Evolutionary conservation across 2,329 filamentous ascomycete species (phyloP), one percentile per base, ranked within the genome.

Genomic region (Bimuria novae-zelandiae): DNA sequence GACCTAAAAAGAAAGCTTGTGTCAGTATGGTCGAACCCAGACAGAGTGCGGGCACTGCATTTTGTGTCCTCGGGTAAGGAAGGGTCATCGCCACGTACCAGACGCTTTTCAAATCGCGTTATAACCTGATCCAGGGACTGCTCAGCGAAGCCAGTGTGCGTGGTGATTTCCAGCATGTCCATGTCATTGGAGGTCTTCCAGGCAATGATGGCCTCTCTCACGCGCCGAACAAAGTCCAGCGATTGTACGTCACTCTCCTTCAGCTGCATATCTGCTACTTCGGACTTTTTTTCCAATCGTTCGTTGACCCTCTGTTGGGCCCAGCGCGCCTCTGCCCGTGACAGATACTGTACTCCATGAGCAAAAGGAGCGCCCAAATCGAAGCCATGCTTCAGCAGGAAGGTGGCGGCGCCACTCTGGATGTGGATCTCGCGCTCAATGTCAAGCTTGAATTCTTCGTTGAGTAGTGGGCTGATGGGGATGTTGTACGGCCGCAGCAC

Each of bases 401-500:
- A 89, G n/a, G 83, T 79, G 30, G 82, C 78, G 0, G 86, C 84
- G 49, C 81, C 79, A 56, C 80, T 84, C 59, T 84, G 82, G 54
- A 82, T 82, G 11, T 77, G 77, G 64, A 86, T 84, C 46, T 80
- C 79, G n/a, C 86, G 79, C 56, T 86, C 82, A 36, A 88, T 66
- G 14, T 82, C 81, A 22, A 87, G 67, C 14, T 77, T 30, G 27
- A 22, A 22, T 17, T 19, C 77, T 49, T 82, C 77, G 19, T 76
- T 70, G 23, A 82, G 68, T 10, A 86, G 64, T 1, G 86, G 86
- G 56, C 76, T 84, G 46, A 89, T 67, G 59, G 82, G 78, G 70
- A 89, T 79, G 69, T 89, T 89, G 75, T 86, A 89, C 2, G 86
- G 84, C 21, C 81, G 80, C 29, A 86, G 73, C 5, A 80, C 75